phyloP scores from a whole-genome alignment of 108 stramenopile species.

The Cyclotella sp. region DNA sequence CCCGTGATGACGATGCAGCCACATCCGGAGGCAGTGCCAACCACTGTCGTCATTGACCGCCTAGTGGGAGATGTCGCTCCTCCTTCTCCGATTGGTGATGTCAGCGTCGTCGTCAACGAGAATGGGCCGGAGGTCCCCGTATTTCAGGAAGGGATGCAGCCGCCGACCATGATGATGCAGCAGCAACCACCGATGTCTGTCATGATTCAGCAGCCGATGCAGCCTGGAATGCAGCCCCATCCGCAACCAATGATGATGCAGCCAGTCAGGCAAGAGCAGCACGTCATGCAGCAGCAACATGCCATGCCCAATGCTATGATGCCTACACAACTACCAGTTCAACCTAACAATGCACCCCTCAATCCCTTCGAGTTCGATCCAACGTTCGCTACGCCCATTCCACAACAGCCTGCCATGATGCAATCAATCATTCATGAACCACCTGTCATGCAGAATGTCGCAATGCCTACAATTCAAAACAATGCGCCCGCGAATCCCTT shows the following conservation, averaged over 20 bases:
- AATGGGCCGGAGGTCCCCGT: constrained; percentile 2
- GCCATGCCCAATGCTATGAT: too few species aligned
- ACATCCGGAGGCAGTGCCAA: constrained; percentile 13
- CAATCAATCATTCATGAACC: constrained; percentile 1
- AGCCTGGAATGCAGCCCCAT: neutral
- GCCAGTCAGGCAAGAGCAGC: neutral
- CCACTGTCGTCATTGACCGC: constrained; percentile 18
- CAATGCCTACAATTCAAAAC: neutral
- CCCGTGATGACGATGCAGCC: neutral
- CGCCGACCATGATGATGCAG: neutral
- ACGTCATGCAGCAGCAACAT: neutral
- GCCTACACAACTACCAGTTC: too few species aligned
- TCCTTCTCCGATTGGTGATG: constrained; percentile 33
- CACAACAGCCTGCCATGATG: constrained; percentile 3
- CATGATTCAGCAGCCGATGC: neutral
- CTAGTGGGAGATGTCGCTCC: constrained; percentile 3
- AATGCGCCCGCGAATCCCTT: constrained; percentile 2
- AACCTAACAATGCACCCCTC: too few species aligned
- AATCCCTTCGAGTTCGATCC: too few species aligned
- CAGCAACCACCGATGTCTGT: neutral
- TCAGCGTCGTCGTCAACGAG: constrained; percentile 5
- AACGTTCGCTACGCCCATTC: neutral
- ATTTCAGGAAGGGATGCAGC: neutral
- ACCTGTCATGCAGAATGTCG: neutral
- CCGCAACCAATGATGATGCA: constrained; percentile 3